Conservation (phyloP, 192 early-diverging fungal genomes). For the Borealophlyctis nickersoniae region DNA sequence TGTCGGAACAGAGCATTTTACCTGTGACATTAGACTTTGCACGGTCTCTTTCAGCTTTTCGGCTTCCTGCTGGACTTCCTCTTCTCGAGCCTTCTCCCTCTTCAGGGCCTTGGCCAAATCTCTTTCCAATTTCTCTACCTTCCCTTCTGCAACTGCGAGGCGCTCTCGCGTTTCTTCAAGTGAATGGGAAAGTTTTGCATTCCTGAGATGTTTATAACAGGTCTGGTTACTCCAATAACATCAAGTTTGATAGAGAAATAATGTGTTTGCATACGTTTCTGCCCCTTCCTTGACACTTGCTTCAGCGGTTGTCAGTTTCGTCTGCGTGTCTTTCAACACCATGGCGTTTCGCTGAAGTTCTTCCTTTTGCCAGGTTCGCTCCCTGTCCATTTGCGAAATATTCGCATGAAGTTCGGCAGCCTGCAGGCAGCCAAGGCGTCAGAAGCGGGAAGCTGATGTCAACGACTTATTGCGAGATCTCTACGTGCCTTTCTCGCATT, state of each 20-base stretch:
- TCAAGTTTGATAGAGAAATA: neutral
- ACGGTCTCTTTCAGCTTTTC: neutral
- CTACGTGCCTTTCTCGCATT: no score
- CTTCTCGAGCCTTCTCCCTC: neutral
- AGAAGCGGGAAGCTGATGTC: no score
- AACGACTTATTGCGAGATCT: no score
- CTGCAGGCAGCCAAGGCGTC: no score
- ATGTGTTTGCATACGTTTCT: neutral
- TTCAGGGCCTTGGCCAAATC: neutral
- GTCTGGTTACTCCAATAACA: neutral
- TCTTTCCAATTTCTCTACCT: neutral
- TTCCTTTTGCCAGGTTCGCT: no score
- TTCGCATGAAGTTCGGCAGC: no score
- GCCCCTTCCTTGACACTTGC: neutral
- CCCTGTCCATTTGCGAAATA: no score
- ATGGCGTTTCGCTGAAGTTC: no score
- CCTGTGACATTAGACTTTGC: conserved; percentile 1
- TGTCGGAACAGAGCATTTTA: no score
- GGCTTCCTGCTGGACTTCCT: neutral
- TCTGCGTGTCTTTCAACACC: no score
- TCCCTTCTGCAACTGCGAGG: neutral
- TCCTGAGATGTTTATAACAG: neutral
- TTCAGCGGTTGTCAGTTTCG: neutral
- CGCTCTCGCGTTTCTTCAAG: neutral
- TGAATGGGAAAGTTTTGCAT: neutral